Conservation (phyloP, 2,329 filamentous ascomycete genomes). For the Microcyclospora pomicola region DNA sequence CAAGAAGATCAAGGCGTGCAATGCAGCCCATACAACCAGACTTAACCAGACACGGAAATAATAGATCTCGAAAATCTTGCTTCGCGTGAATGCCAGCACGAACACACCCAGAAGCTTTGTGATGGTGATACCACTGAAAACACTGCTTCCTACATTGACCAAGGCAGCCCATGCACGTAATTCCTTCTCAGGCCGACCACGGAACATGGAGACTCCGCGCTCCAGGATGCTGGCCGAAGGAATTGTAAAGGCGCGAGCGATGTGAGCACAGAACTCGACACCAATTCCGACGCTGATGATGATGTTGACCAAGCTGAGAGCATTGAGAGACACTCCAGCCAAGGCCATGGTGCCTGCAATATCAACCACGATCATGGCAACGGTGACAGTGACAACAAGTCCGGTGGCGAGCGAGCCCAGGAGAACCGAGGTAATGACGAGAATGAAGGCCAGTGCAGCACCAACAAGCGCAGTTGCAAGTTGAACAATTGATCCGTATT, state of each 20-base stretch:
- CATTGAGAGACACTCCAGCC: slow-evolving; percentile 79
- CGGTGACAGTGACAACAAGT: slow-evolving; percentile 68
- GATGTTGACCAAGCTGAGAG: slow-evolving; percentile 86
- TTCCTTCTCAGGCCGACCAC: slow-evolving; percentile 47
- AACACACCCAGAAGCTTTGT: slow-evolving; percentile 88
- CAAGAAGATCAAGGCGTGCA: slow-evolving; percentile 80
- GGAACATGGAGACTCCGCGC: slow-evolving; percentile 58
- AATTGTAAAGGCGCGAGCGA: slow-evolving; percentile 91
- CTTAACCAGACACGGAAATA: slow-evolving; percentile 96
- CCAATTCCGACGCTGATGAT: slow-evolving; percentile 95
- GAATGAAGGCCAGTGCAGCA: slow-evolving; percentile 73
- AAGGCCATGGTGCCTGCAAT: slow-evolving; percentile 93
- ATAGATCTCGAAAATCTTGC: slow-evolving; percentile 99
- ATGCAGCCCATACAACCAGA: slow-evolving; percentile 75
- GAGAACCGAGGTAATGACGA: slow-evolving; percentile 63
- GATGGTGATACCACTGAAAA: slow-evolving; percentile 90
- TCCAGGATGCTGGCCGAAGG: slow-evolving; percentile 73
- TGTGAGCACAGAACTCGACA: slow-evolving; percentile 95
- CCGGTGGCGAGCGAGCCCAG: slow-evolving; percentile 76
- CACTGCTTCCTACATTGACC: slow-evolving; percentile 85
- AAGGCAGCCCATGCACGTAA: slow-evolving; percentile 84
- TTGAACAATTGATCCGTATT: slow-evolving; percentile 73
- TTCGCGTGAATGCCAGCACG: slow-evolving; percentile 84
- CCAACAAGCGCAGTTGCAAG: slow-evolving; percentile 69
- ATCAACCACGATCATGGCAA: slow-evolving; percentile 85